These are phyloP conservation scores for Cnidoscolus chayamansa DNA, from an alignment of 441 rosid genomes.

Conservation along the genomic window DNA sequence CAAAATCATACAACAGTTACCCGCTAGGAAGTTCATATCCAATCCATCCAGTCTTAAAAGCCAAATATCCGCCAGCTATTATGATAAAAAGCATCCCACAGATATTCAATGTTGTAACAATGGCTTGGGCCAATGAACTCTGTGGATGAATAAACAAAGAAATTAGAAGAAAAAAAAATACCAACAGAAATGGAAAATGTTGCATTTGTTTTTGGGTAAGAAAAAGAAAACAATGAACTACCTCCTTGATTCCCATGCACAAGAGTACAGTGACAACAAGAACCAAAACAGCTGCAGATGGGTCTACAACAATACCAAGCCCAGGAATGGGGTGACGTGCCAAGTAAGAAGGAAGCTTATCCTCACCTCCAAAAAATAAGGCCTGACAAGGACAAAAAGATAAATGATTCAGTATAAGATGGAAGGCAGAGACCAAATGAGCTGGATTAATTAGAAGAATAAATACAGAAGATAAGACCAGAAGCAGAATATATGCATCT, in stretches of 20 bases:
- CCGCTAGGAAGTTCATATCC: constrained; percentile 76
- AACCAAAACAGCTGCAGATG: constrained; percentile 82
- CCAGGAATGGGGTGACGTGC: constrained; percentile 82
- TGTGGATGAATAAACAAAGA: constrained; percentile 26
- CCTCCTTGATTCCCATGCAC: constrained; percentile 97
- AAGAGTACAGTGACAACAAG: constrained; percentile 69
- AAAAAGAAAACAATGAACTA: constrained; percentile 22
- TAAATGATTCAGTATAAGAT: not conserved
- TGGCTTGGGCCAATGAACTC: constrained; percentile 73
- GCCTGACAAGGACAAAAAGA: constrained; percentile 44
- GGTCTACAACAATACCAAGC: constrained; percentile 74
- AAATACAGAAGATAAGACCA: not conserved
- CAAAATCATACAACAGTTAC: constrained; percentile 33
- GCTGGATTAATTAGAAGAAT: not conserved
- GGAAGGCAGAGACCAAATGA: not conserved
- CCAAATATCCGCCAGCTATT: constrained; percentile 69
- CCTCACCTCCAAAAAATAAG: constrained; percentile 77
- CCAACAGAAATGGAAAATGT: constrained; percentile 3
- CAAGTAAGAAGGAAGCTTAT: constrained; percentile 61
- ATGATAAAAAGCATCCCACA: constrained; percentile 76
- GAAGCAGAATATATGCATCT: not conserved
- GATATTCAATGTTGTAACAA: constrained; percentile 69
- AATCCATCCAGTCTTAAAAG: constrained; percentile 74
- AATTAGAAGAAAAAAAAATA: not conserved
- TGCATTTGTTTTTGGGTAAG: not conserved